A percentile compares a stretch with the other conserved stretches of the same genome.
Evolutionary conservation across 1,139 yeast species (phyloP).

Genomic region (Pichia sp.): DNA sequence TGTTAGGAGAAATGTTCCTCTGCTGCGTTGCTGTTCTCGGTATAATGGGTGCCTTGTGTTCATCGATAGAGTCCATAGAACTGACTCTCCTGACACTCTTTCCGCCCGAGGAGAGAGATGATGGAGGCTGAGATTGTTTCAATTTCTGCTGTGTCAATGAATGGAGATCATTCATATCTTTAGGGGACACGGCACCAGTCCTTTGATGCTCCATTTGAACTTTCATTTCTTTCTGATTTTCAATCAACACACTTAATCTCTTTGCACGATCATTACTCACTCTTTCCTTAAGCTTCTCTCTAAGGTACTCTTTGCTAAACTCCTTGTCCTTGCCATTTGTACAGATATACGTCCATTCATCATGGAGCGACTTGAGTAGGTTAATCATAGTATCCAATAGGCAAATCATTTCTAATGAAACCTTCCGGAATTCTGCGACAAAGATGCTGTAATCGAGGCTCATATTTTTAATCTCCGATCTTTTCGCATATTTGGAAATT

Average conservation of each 20-base stretch:
- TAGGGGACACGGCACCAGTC: constrained; percentile 3
- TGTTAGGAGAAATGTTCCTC: background rate
- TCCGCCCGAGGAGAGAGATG: too few species aligned
- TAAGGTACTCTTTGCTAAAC: constrained; percentile 20
- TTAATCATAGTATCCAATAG: constrained; percentile 21
- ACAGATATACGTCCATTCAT: constrained; percentile 25
- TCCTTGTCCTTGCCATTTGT: constrained; percentile 20
- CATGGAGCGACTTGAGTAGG: constrained; percentile 21
- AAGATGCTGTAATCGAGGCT: constrained; percentile 15
- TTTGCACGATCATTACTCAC: constrained; percentile 18
- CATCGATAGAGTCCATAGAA: constrained; percentile 1
- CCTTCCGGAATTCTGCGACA: constrained; percentile 33
- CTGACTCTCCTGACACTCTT: background rate
- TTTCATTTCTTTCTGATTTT: constrained; percentile 7
- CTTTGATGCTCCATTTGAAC: constrained; percentile 5
- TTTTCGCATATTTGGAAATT: constrained; percentile 42
- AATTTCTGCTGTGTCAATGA: background rate
- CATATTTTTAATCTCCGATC: constrained; percentile 28
- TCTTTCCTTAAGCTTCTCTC: constrained; percentile 22
- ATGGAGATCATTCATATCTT: background rate
- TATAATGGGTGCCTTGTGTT: background rate
- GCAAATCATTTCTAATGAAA: constrained; percentile 20
- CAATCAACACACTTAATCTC: constrained; percentile 2
- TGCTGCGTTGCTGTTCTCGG: background rate
- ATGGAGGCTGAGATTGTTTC: too few species aligned